These are phyloP conservation scores for Gossypium australe DNA, from an alignment of 345 rosid genomes.

Conservation along the genomic window DNA sequence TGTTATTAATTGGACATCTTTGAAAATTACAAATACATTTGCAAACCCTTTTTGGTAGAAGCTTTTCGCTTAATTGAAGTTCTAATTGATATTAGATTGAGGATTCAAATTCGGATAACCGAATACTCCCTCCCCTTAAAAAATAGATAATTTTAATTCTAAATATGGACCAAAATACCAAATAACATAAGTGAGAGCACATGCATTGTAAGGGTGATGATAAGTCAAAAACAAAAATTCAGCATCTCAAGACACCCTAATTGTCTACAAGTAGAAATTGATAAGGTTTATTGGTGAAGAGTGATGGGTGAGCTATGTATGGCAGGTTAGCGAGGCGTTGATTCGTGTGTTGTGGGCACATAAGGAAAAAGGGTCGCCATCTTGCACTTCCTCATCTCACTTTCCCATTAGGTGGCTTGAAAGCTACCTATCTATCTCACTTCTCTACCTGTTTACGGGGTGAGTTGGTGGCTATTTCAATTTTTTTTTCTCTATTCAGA, in stretches of 20 bases:
- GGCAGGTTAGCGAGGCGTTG: background rate
- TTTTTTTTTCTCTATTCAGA: background rate
- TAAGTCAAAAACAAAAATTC: constrained; percentile 16
- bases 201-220: background rate
- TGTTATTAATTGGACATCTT: background rate
- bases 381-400: constrained; percentile 42
- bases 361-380: constrained; percentile 33
- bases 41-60: too few relatives aligned
- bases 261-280: background rate
- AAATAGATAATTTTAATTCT: too few relatives aligned
- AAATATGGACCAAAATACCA: background rate
- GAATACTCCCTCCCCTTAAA: too few relatives aligned
- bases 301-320: background rate
- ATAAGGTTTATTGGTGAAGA: background rate
- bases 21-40: too few relatives aligned
- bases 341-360: constrained; percentile 23
- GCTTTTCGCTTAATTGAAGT: too few relatives aligned
- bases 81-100: too few relatives aligned
- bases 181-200: constrained; percentile 3
- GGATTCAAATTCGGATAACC: too few relatives aligned
- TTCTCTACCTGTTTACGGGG: constrained; percentile 24
- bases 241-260: constrained; percentile 21
- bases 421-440: constrained; percentile 26
- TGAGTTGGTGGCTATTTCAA: background rate
- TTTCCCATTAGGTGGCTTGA: constrained; percentile 48